phyloP scores from a whole-genome alignment of 1,139 yeast species.

The Yamadazyma dushanensis region DNA sequence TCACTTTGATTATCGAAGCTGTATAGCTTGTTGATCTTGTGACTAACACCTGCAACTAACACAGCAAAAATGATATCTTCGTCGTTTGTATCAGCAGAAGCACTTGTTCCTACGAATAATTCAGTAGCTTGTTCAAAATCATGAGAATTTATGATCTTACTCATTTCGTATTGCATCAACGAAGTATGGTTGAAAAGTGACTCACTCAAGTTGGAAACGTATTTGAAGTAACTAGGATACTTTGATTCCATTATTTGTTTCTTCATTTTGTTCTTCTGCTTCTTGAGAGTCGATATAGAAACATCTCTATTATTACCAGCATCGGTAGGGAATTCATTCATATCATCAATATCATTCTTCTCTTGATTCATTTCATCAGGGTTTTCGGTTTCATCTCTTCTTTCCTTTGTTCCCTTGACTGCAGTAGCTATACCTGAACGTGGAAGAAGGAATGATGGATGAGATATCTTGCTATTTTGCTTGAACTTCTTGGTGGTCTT shows the following conservation, averaged over 20 bases:
- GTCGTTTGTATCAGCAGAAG: slow-evolving; percentile 26
- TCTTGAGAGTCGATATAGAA: slow-evolving; percentile 34
- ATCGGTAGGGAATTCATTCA: slow-evolving; percentile 29
- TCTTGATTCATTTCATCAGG: slow-evolving; percentile 17
- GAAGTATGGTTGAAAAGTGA: slow-evolving; percentile 37
- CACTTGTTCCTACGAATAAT: slow-evolving; percentile 18
- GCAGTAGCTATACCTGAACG: slow-evolving; percentile 49
- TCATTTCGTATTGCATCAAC: slow-evolving; percentile 33
- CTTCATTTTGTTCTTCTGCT: slow-evolving; percentile 35
- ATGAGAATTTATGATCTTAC: slow-evolving; percentile 17
- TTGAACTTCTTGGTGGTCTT: slow-evolving; percentile 20
- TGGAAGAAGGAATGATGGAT: slow-evolving; percentile 43
- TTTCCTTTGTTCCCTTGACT: slow-evolving; percentile 43
- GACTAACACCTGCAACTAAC: slow-evolving; percentile 29
- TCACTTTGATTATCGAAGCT: not conserved
- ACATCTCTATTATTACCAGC: slow-evolving; percentile 18
- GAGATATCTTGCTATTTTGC: slow-evolving; percentile 37
- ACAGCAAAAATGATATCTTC: slow-evolving; percentile 44
- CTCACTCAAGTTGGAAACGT: slow-evolving; percentile 38
- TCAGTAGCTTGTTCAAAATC: slow-evolving; percentile 16
- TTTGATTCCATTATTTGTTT: slow-evolving; percentile 33
- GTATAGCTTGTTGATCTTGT: slow-evolving; percentile 14
- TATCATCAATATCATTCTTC: slow-evolving; percentile 46
- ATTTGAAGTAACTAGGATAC: slow-evolving; percentile 40
- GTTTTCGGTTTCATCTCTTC: slow-evolving; percentile 13